Percentiles rank a stretch among this genome's conserved stretches.
phyloP scores from a whole-genome alignment of 495 filamentous ascomycete genomes.

The Podospora fimiseda region DNA sequence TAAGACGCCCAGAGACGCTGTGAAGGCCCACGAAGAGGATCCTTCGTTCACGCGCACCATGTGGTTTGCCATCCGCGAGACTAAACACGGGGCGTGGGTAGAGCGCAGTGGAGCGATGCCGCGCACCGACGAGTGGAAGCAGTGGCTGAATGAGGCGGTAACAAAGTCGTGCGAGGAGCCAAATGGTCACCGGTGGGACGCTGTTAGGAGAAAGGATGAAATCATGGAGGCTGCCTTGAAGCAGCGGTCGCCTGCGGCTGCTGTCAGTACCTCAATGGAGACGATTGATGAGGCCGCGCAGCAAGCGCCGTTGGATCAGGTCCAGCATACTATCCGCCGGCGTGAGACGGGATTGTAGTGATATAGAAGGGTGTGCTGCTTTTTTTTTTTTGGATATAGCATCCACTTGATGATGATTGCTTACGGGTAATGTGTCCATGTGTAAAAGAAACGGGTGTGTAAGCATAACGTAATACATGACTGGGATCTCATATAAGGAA shows the following conservation, averaged over 20 bases:
- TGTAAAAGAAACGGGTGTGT: too few species aligned
- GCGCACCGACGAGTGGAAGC: constrained; percentile 42
- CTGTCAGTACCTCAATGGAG: background rate
- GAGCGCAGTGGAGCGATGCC: constrained; percentile 43
- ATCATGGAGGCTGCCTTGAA: constrained; percentile 36
- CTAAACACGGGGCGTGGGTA: constrained; percentile 44
- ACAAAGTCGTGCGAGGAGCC: constrained; percentile 28
- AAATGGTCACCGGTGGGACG: constrained; percentile 32
- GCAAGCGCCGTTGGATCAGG: constrained; percentile 17
- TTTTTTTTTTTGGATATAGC: too few species aligned
- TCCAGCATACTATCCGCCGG: constrained; percentile 5
- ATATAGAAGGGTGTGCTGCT: too few species aligned
- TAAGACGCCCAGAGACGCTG: constrained; percentile 32
- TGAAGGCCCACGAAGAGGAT: constrained; percentile 32
- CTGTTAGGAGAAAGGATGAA: constrained; percentile 43
- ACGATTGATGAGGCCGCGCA: constrained; percentile 10
- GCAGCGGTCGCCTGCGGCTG: constrained; percentile 9
- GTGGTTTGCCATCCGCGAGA: constrained; percentile 52
- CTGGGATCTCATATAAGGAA: too few species aligned
- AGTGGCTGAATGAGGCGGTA: constrained; percentile 46
- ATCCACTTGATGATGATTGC: too few species aligned
- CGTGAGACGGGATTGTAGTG: background rate
- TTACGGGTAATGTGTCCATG: too few species aligned
- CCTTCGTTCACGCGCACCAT: constrained; percentile 47
- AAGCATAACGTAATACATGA: too few species aligned